A percentile compares a stretch with the other conserved stretches of the same genome.
phyloP scores from a whole-genome alignment of 2,329 filamentous ascomycete genomes.

The Colletotrichum gigasporum region DNA sequence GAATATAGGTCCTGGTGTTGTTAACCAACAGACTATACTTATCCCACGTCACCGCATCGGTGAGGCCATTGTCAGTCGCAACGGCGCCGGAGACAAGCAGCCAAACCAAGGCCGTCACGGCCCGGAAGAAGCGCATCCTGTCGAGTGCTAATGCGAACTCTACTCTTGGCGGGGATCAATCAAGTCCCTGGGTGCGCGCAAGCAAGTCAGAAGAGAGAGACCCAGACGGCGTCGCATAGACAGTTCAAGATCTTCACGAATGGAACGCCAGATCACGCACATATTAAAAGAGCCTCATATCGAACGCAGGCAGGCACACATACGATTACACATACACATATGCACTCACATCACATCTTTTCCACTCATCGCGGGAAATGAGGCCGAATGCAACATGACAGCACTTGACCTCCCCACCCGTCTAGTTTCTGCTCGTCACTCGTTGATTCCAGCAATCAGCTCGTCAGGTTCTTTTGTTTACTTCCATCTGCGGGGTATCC shows the following conservation, averaged over 20 bases:
- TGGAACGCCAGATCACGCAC: background rate
- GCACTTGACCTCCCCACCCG: background rate
- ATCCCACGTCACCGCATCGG: constrained; percentile 72
- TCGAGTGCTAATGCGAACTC: background rate
- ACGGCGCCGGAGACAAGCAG: constrained; percentile 32
- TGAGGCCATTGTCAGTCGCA: constrained; percentile 51
- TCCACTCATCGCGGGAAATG: constrained; percentile 9
- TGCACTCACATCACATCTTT: too few species aligned
- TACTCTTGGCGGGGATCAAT: constrained; percentile 4
- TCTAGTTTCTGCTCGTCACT: background rate
- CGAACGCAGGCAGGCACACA: background rate
- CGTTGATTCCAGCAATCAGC: constrained; percentile 29
- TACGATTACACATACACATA: too few species aligned
- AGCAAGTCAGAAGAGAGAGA: background rate
- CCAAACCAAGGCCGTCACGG: constrained; percentile 9
- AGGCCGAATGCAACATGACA: constrained; percentile 12
- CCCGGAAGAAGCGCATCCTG: constrained; percentile 6
- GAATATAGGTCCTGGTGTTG: constrained; percentile 50
- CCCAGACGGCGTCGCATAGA: background rate
- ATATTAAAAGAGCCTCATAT: constrained; percentile 4
- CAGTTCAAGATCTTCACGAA: background rate
- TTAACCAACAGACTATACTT: constrained; percentile 75
- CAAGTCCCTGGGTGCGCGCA: background rate
- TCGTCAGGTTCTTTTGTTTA: background rate
- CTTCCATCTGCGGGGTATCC: constrained; percentile 10